phyloP scores from a whole-genome alignment of 2,329 filamentous ascomycete species.

The Akanthomyces uredinophilus region DNA sequence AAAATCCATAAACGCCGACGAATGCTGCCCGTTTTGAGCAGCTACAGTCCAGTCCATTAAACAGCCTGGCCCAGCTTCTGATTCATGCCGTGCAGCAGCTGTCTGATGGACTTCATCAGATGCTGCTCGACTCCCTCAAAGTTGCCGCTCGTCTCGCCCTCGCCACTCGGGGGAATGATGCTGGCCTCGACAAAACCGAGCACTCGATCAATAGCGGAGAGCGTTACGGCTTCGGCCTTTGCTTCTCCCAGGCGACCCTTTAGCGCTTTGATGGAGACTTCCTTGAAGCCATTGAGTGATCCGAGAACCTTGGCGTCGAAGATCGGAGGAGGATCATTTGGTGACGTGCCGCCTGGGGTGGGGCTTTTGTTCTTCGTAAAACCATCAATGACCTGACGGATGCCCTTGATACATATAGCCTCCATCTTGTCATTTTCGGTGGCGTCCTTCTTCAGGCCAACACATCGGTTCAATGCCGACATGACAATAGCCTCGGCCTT shows the following conservation, averaged over 20 bases:
- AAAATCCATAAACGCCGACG: background rate
- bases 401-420: constrained; percentile 40
- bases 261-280: constrained; percentile 39
- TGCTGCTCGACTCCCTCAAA: constrained; percentile 38
- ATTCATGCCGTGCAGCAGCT: constrained; percentile 36
- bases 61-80: constrained; percentile 26
- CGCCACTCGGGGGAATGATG: constrained; percentile 31
- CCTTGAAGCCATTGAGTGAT: constrained; percentile 41
- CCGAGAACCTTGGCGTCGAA: constrained; percentile 37
- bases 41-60: background rate
- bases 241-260: constrained; percentile 34
- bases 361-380: constrained; percentile 34
- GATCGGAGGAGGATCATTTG: constrained; percentile 25
- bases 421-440: constrained; percentile 44
- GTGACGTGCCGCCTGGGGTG: constrained; percentile 25
- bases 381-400: constrained; percentile 39
- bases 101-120: constrained; percentile 36
- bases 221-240: constrained; percentile 41
- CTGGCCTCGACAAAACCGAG: constrained; percentile 43
- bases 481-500: constrained; percentile 45
- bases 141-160: constrained; percentile 29
- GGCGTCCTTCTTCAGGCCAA: constrained; percentile 41
- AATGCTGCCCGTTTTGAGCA: background rate
- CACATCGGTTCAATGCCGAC: constrained; percentile 47
- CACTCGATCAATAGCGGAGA: constrained; percentile 47